Evolutionary conservation across 1,284 basidiomycete species (phyloP).

Genomic region (Mycena citricolor): DNA sequence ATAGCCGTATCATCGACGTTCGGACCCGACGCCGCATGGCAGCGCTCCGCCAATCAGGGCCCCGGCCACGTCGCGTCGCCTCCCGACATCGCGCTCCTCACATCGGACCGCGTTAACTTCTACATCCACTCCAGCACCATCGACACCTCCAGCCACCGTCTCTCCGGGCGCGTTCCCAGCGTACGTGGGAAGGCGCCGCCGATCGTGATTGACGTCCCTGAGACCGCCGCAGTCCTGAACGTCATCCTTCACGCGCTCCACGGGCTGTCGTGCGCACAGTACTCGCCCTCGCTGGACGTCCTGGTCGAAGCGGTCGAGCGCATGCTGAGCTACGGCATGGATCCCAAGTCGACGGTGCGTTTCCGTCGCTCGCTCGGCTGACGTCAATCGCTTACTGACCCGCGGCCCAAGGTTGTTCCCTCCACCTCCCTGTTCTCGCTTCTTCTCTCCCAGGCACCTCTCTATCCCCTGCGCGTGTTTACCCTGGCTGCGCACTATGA

Average conservation of each 20-base stretch:
- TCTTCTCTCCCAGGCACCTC: conserved; percentile 39
- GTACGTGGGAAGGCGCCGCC: conserved; percentile 15
- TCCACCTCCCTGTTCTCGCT: conserved; percentile 40
- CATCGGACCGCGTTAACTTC: conserved; percentile 50
- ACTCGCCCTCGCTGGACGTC: conserved; percentile 29
- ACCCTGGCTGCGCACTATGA: conserved; percentile 40
- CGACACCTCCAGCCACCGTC: conserved; percentile 27
- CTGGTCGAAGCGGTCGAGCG: conserved; percentile 32
- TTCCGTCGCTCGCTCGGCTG: too few species aligned
- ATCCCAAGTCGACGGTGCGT: conserved; percentile 21
- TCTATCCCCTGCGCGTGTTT: conserved; percentile 42
- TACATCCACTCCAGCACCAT: conserved; percentile 35
- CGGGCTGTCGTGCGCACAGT: conserved; percentile 31
- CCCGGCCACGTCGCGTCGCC: too few species aligned
- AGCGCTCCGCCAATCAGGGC: too few species aligned
- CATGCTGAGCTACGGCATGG: conserved; percentile 31
- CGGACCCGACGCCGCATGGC: too few species aligned
- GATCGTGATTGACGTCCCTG: conserved; percentile 30
- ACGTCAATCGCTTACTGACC: background rate
- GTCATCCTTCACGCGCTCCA: conserved; percentile 41
- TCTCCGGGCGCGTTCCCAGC: too few species aligned
- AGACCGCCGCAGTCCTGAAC: conserved; percentile 36
- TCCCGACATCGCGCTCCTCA: conserved; percentile 35
- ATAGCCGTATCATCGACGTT: too few species aligned
- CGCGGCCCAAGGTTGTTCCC: conserved; percentile 36